Evolutionary conservation across 164 flowering plant species (phyloP).

Genomic region (Amborella trichopoda): DNA sequence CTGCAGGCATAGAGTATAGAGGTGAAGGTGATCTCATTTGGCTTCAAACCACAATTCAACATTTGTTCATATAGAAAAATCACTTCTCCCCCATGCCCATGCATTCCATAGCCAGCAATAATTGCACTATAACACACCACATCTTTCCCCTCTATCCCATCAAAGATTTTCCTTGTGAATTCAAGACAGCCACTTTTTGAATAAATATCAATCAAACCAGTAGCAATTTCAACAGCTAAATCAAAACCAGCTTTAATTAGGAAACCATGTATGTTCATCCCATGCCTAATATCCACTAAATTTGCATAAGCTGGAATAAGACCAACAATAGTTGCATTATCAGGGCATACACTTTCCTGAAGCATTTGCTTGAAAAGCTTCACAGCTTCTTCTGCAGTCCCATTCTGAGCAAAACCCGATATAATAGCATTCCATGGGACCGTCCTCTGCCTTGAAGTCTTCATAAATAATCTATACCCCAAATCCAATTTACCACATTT

Average conservation of each 20-base stretch:
- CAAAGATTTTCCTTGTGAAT: constrained; percentile 39
- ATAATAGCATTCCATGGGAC: constrained; percentile 66
- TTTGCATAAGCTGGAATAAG: constrained; percentile 62
- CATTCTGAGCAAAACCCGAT: constrained; percentile 44
- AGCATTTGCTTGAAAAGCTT: constrained; percentile 51
- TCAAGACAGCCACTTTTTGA: constrained; percentile 58
- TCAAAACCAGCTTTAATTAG: constrained; percentile 39
- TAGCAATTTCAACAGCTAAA: constrained; percentile 28
- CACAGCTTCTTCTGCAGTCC: constrained; percentile 37
- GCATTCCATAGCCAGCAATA: constrained; percentile 55
- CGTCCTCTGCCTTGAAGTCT: constrained; percentile 27
- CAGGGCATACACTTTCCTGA: constrained; percentile 20
- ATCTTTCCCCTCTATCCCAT: constrained; percentile 30
- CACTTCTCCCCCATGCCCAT: constrained; percentile 49
- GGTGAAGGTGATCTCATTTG: constrained; percentile 61
- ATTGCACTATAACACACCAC: constrained; percentile 54
- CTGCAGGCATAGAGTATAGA: constrained; percentile 60
- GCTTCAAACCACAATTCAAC: constrained; percentile 49
- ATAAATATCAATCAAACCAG: constrained; percentile 48
- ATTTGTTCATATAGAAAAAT: constrained; percentile 47
- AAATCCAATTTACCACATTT: constrained; percentile 30
- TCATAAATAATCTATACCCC: constrained; percentile 31
- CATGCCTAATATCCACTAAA: constrained; percentile 48
- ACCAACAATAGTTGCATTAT: constrained; percentile 42
- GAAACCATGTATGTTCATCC: constrained; percentile 43